These are phyloP conservation scores for Perkinsus olseni DNA, from an alignment of 169 alveolate genomes.

Conservation along the genomic window DNA sequence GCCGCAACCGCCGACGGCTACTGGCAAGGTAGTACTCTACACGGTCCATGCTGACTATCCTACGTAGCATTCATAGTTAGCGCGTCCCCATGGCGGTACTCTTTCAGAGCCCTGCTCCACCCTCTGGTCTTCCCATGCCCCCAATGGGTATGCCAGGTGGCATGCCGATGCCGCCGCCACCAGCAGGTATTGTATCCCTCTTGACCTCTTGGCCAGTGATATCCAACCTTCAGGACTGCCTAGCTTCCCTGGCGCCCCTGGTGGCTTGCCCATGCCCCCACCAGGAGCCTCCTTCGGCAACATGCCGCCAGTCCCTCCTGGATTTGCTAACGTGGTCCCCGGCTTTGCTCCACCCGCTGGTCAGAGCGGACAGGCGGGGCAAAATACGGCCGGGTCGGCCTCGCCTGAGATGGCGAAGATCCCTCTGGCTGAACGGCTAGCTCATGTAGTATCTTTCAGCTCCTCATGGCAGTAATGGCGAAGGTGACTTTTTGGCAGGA, in stretches of 20 bases:
- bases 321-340: neutral
- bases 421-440: neutral
- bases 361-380: neutral
- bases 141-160: neutral
- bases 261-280: neutral
- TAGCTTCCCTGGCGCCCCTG: neutral
- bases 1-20: neutral
- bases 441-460: neutral
- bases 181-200: neutral
- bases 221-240: neutral
- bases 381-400: neutral
- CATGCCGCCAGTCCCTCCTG: neutral
- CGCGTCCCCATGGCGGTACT: neutral
- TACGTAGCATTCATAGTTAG: neutral
- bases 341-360: neutral
- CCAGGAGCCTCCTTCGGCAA: neutral
- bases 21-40: neutral
- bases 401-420: neutral
- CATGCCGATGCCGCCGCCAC: neutral
- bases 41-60: too few relatives aligned
- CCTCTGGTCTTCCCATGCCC: neutral
- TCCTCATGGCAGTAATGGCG: neutral
- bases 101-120: neutral
- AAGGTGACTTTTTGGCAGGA: neutral
- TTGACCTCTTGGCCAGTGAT: neutral